Percentiles rank a stretch among this genome's conserved stretches.
These are phyloP conservation scores for Aspergillus sergii DNA, from an alignment of 2,329 filamentous ascomycete species.

Conservation along the genomic window DNA sequence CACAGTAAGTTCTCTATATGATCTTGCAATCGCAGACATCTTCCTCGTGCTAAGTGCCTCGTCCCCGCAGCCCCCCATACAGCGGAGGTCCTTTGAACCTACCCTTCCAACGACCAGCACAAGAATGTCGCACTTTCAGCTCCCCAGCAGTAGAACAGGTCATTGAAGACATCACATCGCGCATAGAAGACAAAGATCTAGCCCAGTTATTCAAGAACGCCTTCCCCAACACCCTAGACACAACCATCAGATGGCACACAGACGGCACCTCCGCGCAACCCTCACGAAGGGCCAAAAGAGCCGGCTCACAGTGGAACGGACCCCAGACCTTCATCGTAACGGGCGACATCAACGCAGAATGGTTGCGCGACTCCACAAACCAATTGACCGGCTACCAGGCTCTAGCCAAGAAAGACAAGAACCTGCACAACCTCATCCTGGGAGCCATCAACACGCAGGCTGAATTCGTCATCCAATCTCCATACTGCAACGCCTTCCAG, in stretches of 20 bases:
- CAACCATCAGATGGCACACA: slow-evolving; percentile 84
- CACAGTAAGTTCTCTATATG: slow-evolving; percentile 57
- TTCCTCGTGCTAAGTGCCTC: not conserved
- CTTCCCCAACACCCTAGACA: slow-evolving; percentile 89
- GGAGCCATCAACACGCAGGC: slow-evolving; percentile 96
- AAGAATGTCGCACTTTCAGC: slow-evolving; percentile 83
- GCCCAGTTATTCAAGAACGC: slow-evolving; percentile 93
- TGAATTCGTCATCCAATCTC: slow-evolving; percentile 90
- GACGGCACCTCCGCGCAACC: slow-evolving; percentile 53
- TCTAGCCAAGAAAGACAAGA: slow-evolving; percentile 77
- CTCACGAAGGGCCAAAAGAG: slow-evolving; percentile 40
- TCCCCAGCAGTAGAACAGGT: slow-evolving; percentile 86
- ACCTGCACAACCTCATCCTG: slow-evolving; percentile 76
- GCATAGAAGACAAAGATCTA: slow-evolving; percentile 82
- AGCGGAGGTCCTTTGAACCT: slow-evolving; percentile 78
- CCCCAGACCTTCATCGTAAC: slow-evolving; percentile 92
- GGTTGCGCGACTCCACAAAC: slow-evolving; percentile 90
- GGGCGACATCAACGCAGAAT: slow-evolving; percentile 89
- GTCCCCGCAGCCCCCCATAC: slow-evolving; percentile 66
- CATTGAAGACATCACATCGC: slow-evolving; percentile 77
- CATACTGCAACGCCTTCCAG: slow-evolving; percentile 98
- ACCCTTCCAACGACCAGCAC: slow-evolving; percentile 82
- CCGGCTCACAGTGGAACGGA: slow-evolving; percentile 74
- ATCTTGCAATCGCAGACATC: not conserved
- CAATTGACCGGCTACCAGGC: slow-evolving; percentile 88